Base-by-base conservation (phyloP, 2,329 filamentous ascomycete genomes). In the Stagonosporopsis rhizophila region DNA sequence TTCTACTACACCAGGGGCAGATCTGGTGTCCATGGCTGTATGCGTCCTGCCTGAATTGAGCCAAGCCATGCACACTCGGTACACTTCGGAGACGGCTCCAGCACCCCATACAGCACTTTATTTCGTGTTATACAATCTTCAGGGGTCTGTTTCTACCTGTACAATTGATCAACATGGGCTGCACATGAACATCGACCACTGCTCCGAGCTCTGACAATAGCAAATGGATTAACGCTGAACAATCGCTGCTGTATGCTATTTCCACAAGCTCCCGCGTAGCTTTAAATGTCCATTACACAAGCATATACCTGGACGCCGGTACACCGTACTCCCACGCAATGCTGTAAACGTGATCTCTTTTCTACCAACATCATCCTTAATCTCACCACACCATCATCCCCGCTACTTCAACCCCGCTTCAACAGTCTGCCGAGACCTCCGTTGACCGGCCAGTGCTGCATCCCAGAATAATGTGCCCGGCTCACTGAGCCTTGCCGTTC, bases 281-380 rank as follows among this genome's bases (percentile, higher is more conserved):
- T 45, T 11, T n/a, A 27, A 19, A 44, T 25, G 20, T 25, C 42
- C 37, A 28, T 34, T 27, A 38, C 14, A 35, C 37, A 40, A 44
- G 28, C 47, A 44, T 56, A 25, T 50, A 41, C 47, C 47, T 44
- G 44, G 47, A 56, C 53, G 38, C 53, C 53, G 20, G 44, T 66
- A 58, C 66, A 56, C 66, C 66, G 48, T 64, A 64, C 65, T 62
- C 59, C 60, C 41, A 56, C 52, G 59, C 62, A 66, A 67, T 68
- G 65, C 64, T 62, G 49, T 58, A 39, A 48, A 54, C 42, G 42
- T 35, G 32, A 51, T 38, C 17, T 20, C 41, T 56, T 56, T 48
- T 14, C 28, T 35, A 4, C 37, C 35, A 22, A 15, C 6, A 20
- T 6, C 12, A 2, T 9, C 37, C 41, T 17, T 2, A 19, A 14